Evolutionary conservation across 208 protist genomes (phyloP), one percentile per base, ranked within the genome.

Genomic region (Lotmaria passim): DNA sequence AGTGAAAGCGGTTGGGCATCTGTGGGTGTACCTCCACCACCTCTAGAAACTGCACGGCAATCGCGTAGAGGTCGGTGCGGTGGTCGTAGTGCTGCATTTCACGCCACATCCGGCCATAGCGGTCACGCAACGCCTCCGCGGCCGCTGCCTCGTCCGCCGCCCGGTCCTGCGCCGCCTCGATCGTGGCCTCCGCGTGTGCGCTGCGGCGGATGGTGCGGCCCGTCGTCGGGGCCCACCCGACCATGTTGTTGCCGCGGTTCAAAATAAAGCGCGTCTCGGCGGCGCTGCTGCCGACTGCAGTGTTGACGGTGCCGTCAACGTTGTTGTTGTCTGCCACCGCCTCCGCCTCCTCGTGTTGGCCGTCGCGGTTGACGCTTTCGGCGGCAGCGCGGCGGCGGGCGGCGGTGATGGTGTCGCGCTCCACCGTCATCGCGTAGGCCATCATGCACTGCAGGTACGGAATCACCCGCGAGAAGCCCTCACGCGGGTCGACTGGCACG

Each of bases 1-100:
- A 91, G 41, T 74, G 73, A 60, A 93, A 93, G 46, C 70, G 69
- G 56, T 90, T 64, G 36, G 88, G 88, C 55, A 90, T 75, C 62
- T 71, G 78, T 34, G 85, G 88, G 55, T 78, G 68, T 30, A 93
- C 56, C 38, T 68, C 57, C 30, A 79, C 59, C 43, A 93, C 81
- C 71, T 90, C 83, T 26, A 91, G 47, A 55, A 91, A 89, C 51
- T 80, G 80, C 48, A 93, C 51, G 38, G 81, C 73, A 41, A 93
- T 76, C 11, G 78, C 88, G 53, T 77, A 79, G n/a, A 60, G 50
- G 15, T 75, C 55, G 41, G 78, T 65, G 38, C 78, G 72, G 53
- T 56, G 48, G 44, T 75, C 73, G 44, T 73, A 66, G 19, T 67
- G 24, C 60, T 70, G 44, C 63, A 81, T 75, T 28, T 73, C 41